Conservation (phyloP, 1,139 yeast genomes). For the Sugiyamaella sp. region DNA sequence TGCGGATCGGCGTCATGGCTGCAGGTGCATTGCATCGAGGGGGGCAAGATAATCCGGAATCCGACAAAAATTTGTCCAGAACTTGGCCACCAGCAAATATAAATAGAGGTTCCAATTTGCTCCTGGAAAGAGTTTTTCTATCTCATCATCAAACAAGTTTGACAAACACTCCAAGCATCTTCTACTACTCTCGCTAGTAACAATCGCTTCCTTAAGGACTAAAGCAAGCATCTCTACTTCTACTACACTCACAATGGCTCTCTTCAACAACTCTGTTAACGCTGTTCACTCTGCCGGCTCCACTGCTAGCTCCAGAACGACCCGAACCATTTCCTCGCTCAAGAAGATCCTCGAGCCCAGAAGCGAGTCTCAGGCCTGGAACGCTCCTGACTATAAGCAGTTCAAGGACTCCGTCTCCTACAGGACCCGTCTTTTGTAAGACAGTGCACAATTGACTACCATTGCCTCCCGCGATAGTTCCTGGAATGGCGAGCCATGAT, state of each 20-base stretch:
- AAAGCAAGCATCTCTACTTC: background rate
- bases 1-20: background rate
- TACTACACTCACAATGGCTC: conserved; percentile 10
- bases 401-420: conserved; percentile 4
- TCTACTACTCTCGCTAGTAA: background rate
- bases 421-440: conserved; percentile 17
- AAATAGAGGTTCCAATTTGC: background rate
- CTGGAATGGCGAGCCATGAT: background rate
- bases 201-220: background rate
- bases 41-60: background rate
- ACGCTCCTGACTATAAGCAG: conserved; percentile 17
- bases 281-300: conserved; percentile 13
- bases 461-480: background rate
- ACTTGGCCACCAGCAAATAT: background rate
- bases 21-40: conserved; percentile 3
- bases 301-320: conserved; percentile 8
- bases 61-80: background rate
- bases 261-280: conserved; percentile 13
- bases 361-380: conserved; percentile 4
- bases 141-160: background rate
- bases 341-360: conserved; percentile 12
- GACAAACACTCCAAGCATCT: background rate
- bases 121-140: background rate
- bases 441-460: too few species aligned
- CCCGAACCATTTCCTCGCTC: conserved; percentile 7